Conservation (phyloP, 768 basidiomycete genomes). For the Podaxis sp. region DNA sequence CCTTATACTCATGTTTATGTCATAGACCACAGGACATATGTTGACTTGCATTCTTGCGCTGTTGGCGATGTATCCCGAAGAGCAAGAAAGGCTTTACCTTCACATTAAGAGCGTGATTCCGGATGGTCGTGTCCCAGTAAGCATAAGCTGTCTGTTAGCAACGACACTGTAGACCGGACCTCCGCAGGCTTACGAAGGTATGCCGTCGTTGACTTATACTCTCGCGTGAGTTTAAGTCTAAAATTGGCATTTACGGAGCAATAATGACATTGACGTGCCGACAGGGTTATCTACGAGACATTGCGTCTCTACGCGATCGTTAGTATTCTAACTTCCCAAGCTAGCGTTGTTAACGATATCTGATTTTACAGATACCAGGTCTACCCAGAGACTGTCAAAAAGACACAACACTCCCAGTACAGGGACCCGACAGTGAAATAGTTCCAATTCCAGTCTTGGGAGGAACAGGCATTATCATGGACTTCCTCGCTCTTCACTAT, state of each 20-base stretch:
- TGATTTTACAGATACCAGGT: slow-evolving; percentile 25
- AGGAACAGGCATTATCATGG: slow-evolving; percentile 31
- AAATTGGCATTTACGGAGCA: background rate
- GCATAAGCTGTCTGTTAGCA: slow-evolving; percentile 1
- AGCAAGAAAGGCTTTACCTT: slow-evolving; percentile 38
- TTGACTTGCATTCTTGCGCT: slow-evolving; percentile 34
- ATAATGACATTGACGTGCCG: background rate
- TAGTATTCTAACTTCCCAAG: slow-evolving; percentile 9
- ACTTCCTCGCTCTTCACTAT: slow-evolving; percentile 40
- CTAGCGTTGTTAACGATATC: background rate
- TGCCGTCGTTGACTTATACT: slow-evolving; percentile 13
- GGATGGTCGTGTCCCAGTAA: slow-evolving; percentile 15
- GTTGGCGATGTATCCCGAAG: slow-evolving; percentile 37
- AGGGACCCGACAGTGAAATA: slow-evolving; percentile 31
- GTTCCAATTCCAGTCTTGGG: slow-evolving; percentile 35
- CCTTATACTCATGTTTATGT: background rate
- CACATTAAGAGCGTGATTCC: slow-evolving; percentile 29
- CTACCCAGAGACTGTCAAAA: slow-evolving; percentile 43
- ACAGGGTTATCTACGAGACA: slow-evolving; percentile 46
- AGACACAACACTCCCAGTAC: slow-evolving; percentile 35
- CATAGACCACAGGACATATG: slow-evolving; percentile 35
- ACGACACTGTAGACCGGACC: background rate
- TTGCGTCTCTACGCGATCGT: slow-evolving; percentile 44
- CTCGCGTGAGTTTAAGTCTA: slow-evolving; percentile 12
- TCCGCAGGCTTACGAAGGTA: slow-evolving; percentile 15